Evolutionary conservation across 2,329 filamentous ascomycete genomes (phyloP), one percentile per base, ranked within the genome.

Genomic region (Sarocladium kiliense): DNA sequence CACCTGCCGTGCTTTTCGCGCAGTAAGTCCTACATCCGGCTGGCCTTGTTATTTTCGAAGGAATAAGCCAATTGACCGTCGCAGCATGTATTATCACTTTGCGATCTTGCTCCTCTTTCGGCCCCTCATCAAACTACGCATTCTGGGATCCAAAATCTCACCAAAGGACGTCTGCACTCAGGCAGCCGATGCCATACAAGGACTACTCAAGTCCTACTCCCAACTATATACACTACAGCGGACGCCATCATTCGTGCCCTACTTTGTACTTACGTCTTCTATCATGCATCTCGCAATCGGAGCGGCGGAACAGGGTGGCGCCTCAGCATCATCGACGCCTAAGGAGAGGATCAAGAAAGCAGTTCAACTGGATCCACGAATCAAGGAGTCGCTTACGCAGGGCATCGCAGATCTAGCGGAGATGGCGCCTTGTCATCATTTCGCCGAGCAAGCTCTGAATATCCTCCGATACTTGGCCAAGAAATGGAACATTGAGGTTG

Each of bases 101-200:
- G 80, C 83, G 27, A 85, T 86, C n/a, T 68, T 88, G 0, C 78
- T 89, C n/a, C 77, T 91, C 1, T 91, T 91, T 65, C 78, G 88
- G 6, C 88, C 88, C 0, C 76, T 91, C 36, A 85, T 89, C 63
- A 88, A 82, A 59, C 64, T 84, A 7, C 74, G 74, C 10, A 82
- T 88, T 61, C 77, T 86, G 49, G 80, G 82, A 9, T 87, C 84
- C 7, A 78, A 80, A 53, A 74, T 89, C 2, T 75, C 76, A 3
- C 86, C 87, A 7, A 78, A 80, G 37, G 84, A 88, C 58, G 81
- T 88, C 16, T 89, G 86, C 67, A 77, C 77, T 2, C 80, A 84
- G 60, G 81, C 81, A 1, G 80, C 81, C 27, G 79, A 83, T 57
- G 80, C 80, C 26, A 84, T 84, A 18, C 79, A 82, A 58, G 75